Percentiles rank a stretch among this genome's conserved stretches.
Evolutionary conservation across 225 moss, liverwort and hornwort genomes (phyloP).

Genomic region (Takakia lepidozioides): DNA sequence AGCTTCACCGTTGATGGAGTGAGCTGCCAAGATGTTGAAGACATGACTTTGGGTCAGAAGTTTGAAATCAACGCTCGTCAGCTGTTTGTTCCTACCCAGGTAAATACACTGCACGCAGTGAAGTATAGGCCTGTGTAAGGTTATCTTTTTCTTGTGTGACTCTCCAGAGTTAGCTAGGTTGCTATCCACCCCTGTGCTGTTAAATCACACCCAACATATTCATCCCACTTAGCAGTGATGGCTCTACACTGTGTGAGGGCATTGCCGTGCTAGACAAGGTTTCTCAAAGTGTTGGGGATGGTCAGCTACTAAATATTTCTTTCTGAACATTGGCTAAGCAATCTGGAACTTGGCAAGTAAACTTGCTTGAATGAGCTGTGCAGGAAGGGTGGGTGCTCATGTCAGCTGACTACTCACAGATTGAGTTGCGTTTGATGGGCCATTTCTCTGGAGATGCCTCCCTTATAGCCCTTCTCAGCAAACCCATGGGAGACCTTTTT

Average conservation of each 20-base stretch:
- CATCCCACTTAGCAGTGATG: not conserved
- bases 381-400: constrained; percentile 87
- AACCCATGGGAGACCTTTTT: constrained; percentile 79
- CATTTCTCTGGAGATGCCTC: constrained; percentile 87
- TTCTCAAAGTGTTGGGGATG: not conserved
- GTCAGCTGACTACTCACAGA: constrained; percentile 96
- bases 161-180: no score
- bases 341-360: not conserved
- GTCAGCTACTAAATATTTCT: no score
- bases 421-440: constrained; percentile 88
- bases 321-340: not conserved
- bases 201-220: no score
- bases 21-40: constrained; percentile 12
- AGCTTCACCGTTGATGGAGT: constrained; percentile 37
- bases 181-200: no score
- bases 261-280: not conserved
- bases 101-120: no score
- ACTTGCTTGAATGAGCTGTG: constrained; percentile 10
- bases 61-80: constrained; percentile 74
- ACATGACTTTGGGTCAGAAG: constrained; percentile 13
- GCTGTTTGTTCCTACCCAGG: constrained; percentile 86
- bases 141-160: no score
- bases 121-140: no score
- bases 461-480: constrained; percentile 68
- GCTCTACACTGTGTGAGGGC: not conserved